Base-by-base conservation (phyloP, 1,139 yeast species). In the Maudiozyma humilis region DNA sequence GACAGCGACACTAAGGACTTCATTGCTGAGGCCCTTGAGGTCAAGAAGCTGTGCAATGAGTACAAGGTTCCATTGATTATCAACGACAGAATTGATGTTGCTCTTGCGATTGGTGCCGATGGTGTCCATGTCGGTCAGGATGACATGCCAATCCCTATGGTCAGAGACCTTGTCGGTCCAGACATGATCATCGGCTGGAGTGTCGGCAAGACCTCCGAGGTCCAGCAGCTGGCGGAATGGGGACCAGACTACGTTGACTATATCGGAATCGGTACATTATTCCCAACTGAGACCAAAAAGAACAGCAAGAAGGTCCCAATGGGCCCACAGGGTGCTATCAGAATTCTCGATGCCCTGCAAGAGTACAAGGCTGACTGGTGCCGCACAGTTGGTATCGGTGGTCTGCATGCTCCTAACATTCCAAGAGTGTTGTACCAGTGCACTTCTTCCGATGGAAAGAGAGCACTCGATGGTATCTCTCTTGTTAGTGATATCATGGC, bases 51-150 rank as follows among this genome's bases (percentile, higher is more conserved):
- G 42, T 85, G 96, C 32, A 64, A 68, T 38, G 60, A 65, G 34
- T 73, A 71, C 38, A 73, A 75, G 0, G 78, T 89, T 16, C 96
- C 96, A 0, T 68, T 89, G 51, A 78, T 89, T 30, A 88, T 89
- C 56, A 87, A 89, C 57, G 96, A 89, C 59, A 68, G 96, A 39
- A 75, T 87, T 6, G 97, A 89, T 58, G 87, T 89, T 5, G 96
- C 96, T 0, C 67, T 88, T 42, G 96, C 96, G 0, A 71, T 86
- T 44, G 93, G 76, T 54, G 95, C 95, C 0, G 96, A 88, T 47
- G 95, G 95, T 31, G 82, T 89, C 14, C 97, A 89, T 66, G 87
- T 89, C 17, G 97, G 97, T 1, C 96, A 88, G 62, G 91, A 82
- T 46, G 97, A 89, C 59, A 84, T 89, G 86, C 70, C 70, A n/a